Evolutionary conservation across 192 early-diverging fungal genomes (phyloP), one percentile per base, ranked within the genome.

Genomic region (Coemansia sp.): DNA sequence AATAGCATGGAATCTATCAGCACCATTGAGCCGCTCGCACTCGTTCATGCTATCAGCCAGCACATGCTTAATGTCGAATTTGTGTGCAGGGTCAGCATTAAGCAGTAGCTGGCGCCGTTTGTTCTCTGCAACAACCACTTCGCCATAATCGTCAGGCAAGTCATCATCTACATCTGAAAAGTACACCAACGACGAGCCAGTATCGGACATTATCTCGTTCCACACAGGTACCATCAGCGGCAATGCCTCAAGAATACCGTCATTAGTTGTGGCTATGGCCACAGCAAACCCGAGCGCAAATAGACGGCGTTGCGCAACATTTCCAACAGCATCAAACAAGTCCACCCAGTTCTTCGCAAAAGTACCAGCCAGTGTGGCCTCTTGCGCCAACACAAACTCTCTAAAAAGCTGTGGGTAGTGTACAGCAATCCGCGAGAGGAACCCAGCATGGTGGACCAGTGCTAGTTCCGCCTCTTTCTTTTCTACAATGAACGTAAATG

Each of bases 181-280:
- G 42, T 70, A 63, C 5, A 69, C 62, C 12, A 66, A 51, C 2
- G 76, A 79, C 17, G 60, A 54, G n/a, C 70, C 76, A 0, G 70
- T 79, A 34, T 70, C 63, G 1, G 70, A 70, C 25, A 79, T 69
- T 4, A 79, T 63, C 4, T 70, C 76, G 61, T 68, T 79, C 76
- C 76, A 79, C 14, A 79, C 52, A 1, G 76, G 76, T n/a, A 79
- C 70, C 70, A 73, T 73, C 42, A 60, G 36, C 15, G 70, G 70
- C 26, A 79, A 28, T 11, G 28, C 57, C 38, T 60, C 47, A 5
- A 79, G 56, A 8, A 79, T 28, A 2, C 76, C 70, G 24, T 69
- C 64, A 34, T 73, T 79, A 9, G 72, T 58, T 20, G 70, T 67
- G 10, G 60, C 70, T 9, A 73, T 62, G 0, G 70, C 66, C n/a